phyloP scores from a whole-genome alignment of 2,329 filamentous ascomycete species.

The Tolypocladium cylindrosporum region DNA sequence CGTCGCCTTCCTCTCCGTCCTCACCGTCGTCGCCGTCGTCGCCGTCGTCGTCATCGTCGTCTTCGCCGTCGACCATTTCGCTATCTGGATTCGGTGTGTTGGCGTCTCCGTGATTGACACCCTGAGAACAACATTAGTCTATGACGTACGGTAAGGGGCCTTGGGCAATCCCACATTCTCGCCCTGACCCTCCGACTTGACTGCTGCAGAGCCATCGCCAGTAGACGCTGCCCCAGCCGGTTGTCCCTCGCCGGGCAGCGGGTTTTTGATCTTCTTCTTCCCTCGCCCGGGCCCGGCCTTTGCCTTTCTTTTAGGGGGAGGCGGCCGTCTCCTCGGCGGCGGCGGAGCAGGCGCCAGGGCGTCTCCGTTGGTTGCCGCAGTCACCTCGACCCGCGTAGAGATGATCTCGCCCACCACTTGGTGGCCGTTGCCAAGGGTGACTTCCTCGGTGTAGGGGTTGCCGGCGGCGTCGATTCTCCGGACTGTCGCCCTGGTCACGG shows the following conservation, averaged over 20 bases:
- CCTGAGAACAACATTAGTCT: conserved; percentile 14
- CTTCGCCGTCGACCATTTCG: conserved; percentile 43
- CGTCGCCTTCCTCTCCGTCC: conserved; percentile 37
- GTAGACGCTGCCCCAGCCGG: conserved; percentile 17
- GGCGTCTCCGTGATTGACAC: conserved; percentile 32
- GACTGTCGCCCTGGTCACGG: conserved; percentile 69
- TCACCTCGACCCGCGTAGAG: conserved; percentile 43
- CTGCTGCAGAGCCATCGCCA: conserved; percentile 24
- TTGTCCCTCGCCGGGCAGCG: conserved; percentile 25
- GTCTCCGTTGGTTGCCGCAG: conserved; percentile 48
- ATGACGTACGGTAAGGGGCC: not conserved
- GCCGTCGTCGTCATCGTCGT: conserved; percentile 35
- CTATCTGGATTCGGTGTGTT: conserved; percentile 36
- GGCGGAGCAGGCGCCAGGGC: conserved; percentile 32
- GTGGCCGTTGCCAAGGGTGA: conserved; percentile 72
- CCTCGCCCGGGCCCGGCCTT: conserved; percentile 68
- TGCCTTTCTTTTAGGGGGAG: conserved; percentile 70
- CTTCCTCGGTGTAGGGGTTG: conserved; percentile 75
- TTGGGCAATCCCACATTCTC: conserved; percentile 24
- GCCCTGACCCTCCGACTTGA: conserved; percentile 26
- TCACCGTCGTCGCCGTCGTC: conserved; percentile 37
- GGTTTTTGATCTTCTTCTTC: conserved; percentile 63
- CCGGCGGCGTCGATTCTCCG: conserved; percentile 68
- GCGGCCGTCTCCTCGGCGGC: conserved; percentile 50
- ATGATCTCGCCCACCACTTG: conserved; percentile 74